Base-by-base conservation (phyloP, 139 green algal genomes). In the Coccomyxa sp. region DNA sequence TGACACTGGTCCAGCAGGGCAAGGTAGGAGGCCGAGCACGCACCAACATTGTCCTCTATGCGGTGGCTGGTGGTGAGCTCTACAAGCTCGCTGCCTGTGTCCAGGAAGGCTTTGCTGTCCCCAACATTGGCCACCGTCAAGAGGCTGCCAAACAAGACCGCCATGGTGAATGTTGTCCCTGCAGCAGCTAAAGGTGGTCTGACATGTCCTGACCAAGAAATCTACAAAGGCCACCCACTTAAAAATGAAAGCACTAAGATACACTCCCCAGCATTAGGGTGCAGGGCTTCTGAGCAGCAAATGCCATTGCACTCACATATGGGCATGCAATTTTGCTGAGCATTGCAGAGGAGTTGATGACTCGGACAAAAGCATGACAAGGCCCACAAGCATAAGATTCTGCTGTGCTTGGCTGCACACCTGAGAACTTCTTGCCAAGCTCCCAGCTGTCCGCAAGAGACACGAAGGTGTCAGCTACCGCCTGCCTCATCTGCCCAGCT, bases 81-180 rank as follows among this genome's bases (percentile, higher is more conserved):
- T 12, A 82, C 24, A 10, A 78, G 35, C 55, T 88, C 76, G 14
- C 44, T 33, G 2, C 91, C 93, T 0, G 82, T 86, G 81, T 98
- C 94, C 12, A 98, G 81, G 4, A 94, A 81, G 0, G 91, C 89
- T 0, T 89, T 87, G 12, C 90, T 96, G 89, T 98, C 95, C 0
- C 95, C 95, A 18, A 97, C 85, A 77, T 93, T 95, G 5, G 90
- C 95, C 7, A 91, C 83, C 0, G 92, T 97, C 18, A 98, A 73
- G 68, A 94, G 85, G 85, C 90, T 92, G 64, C 68, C 55, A 31
- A 39, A 74, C 35, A 79, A 31, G 10, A 79, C 8, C 2, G 69
- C 58, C 22, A 79, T 10, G 24, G 75, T 79, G 54, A 79, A 36
- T 31, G 75, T 79, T 38, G 54, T 73, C 0, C 75, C 75, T 79